Conservation (phyloP, 176 grass and related monocot genomes). For the Alopecurus myosuroides region DNA sequence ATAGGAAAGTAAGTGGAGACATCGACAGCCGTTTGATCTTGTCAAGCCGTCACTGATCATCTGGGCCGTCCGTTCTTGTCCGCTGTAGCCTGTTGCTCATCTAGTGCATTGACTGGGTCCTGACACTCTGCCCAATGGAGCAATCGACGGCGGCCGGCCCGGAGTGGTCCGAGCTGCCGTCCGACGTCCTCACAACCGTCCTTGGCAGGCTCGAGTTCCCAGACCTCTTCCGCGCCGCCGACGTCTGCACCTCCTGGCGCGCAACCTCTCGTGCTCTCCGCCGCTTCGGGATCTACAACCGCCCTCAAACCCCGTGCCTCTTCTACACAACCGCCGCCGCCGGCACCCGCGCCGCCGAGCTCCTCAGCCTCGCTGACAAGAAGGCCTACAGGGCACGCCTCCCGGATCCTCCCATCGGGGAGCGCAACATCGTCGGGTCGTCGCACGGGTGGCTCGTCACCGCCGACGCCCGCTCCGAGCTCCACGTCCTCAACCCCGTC, state of each 20-base stretch:
- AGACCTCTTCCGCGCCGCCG: background rate
- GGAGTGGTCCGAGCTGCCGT: background rate
- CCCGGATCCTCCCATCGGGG: background rate
- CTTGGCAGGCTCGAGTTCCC: background rate
- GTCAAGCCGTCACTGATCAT: too few species aligned
- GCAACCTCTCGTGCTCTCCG: background rate
- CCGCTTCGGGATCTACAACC: background rate
- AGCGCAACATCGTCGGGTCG: background rate
- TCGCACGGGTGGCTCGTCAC: background rate
- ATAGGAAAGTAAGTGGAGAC: too few species aligned
- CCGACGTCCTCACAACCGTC: background rate
- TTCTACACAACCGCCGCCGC: background rate
- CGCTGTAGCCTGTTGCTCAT: too few species aligned
- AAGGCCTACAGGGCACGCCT: background rate
- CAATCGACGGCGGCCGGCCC: background rate
- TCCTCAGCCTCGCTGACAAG: background rate
- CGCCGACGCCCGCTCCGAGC: background rate
- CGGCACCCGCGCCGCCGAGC: background rate
- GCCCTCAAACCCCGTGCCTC: background rate
- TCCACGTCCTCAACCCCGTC: slow-evolving; percentile 6
- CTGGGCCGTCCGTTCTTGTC: too few species aligned
- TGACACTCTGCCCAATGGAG: background rate
- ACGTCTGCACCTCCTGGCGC: background rate
- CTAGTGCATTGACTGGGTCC: too few species aligned
- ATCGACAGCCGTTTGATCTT: too few species aligned